Evolutionary conservation across 2,329 filamentous ascomycete genomes (phyloP).

Genomic region (Calycina herbarum): DNA sequence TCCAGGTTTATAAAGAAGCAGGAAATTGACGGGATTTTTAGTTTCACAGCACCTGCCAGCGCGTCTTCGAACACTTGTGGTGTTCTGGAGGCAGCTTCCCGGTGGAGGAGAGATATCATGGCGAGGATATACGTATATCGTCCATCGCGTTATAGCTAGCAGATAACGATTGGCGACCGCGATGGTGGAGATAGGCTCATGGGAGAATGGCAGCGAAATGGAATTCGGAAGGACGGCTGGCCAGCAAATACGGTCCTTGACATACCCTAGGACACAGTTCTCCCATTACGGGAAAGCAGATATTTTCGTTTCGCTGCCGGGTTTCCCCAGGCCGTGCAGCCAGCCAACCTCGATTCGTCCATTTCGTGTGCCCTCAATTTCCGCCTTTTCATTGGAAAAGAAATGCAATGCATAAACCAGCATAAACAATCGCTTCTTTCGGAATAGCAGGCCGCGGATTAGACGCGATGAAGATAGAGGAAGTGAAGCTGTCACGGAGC

Average conservation of each 20-base stretch:
- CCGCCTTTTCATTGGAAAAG: neutral
- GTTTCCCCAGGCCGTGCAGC: conserved; percentile 10
- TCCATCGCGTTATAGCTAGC: too few relatives aligned
- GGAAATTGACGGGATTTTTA: conserved; percentile 7
- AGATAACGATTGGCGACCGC: too few relatives aligned
- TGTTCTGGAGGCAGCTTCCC: neutral
- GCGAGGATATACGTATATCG: neutral
- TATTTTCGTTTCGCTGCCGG: conserved; percentile 4
- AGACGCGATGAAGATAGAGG: neutral
- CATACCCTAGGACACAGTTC: neutral
- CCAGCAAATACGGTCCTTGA: neutral
- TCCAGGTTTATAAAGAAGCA: conserved; percentile 9
- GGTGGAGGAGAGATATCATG: neutral
- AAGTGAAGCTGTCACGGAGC: neutral
- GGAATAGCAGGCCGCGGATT: neutral
- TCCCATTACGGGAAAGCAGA: conserved; percentile 1
- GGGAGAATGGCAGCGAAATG: too few relatives aligned
- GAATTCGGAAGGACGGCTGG: neutral
- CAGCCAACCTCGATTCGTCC: neutral
- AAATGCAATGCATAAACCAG: conserved; percentile 6
- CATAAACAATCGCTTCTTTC: neutral
- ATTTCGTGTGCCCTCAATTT: conserved; percentile 6
- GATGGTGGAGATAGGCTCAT: too few relatives aligned
- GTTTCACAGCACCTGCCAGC: conserved; percentile 11
- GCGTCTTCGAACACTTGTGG: conserved; percentile 2